These are phyloP conservation scores for Irpex sp. DNA, from an alignment of 1,284 basidiomycete species.

Conservation along the genomic window DNA sequence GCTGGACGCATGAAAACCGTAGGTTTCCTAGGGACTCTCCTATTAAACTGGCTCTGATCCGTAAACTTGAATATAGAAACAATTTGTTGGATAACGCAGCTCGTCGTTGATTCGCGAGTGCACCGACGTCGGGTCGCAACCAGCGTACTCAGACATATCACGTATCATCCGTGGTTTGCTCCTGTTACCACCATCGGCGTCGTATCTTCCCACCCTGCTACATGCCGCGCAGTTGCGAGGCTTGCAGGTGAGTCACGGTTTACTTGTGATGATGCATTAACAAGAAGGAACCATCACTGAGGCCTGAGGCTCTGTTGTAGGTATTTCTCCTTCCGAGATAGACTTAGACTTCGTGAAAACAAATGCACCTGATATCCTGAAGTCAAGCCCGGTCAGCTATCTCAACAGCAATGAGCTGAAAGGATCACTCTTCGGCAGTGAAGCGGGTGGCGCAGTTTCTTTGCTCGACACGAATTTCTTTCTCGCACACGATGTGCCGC, in stretches of 20 bases:
- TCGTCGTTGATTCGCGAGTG: slow-evolving; percentile 12
- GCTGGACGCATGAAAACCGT: slow-evolving; percentile 12
- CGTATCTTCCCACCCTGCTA: slow-evolving; percentile 17
- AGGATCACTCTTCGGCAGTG: slow-evolving; percentile 6
- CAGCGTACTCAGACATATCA: slow-evolving; percentile 9
- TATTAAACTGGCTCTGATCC: not conserved
- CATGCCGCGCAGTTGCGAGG: slow-evolving; percentile 15
- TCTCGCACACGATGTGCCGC: not conserved
- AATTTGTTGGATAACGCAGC: slow-evolving; percentile 19
- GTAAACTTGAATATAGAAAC: slow-evolving; percentile 4
- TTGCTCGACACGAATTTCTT: not conserved
- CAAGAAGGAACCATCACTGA: not conserved
- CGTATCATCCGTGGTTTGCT: slow-evolving; percentile 7
- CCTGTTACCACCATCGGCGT: slow-evolving; percentile 12
- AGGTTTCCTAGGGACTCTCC: not conserved
- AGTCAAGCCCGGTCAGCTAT: slow-evolving; percentile 6
- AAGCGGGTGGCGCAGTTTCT: not conserved
- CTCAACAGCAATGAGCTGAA: slow-evolving; percentile 4
- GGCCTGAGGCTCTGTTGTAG: not conserved
- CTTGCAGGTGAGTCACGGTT: slow-evolving; percentile 6
- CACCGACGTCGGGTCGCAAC: slow-evolving; percentile 17
- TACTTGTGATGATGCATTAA: not conserved
- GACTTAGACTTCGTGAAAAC: slow-evolving; percentile 11
- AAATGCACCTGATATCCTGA: slow-evolving; percentile 7
- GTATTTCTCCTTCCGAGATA: not conserved